phyloP scores from a whole-genome alignment of 192 early-diverging fungal genomes.

The Linnemannia schmuckeri region DNA sequence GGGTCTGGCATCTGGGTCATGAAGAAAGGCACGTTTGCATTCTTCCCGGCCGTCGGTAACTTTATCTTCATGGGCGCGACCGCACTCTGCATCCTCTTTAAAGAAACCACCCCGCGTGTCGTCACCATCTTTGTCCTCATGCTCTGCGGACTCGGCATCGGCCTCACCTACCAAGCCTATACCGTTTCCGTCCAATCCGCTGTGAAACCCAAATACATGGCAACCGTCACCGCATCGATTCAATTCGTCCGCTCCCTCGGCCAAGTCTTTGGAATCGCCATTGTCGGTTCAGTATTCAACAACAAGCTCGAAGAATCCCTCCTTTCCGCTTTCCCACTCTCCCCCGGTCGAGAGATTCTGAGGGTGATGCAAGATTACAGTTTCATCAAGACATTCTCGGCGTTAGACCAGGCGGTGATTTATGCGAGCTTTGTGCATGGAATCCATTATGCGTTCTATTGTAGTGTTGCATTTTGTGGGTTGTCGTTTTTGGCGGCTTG shows the following conservation, averaged over 20 bases:
- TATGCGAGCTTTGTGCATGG: not conserved
- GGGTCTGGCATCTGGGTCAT: conserved; percentile 60
- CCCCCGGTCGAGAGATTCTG: not conserved
- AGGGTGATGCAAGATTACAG: not conserved
- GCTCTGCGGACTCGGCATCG: conserved; percentile 63
- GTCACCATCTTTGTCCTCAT: conserved; percentile 66
- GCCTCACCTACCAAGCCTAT: conserved; percentile 63
- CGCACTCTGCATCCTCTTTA: conserved; percentile 64
- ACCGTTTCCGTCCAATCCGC: conserved; percentile 54
- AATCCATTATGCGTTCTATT: not conserved
- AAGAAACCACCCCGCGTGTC: conserved; percentile 57
- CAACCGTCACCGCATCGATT: conserved; percentile 59
- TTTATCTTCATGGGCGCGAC: conserved; percentile 61
- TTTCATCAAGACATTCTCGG: not conserved
- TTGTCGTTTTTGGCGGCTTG: conserved; percentile 2
- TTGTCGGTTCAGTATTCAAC: conserved; percentile 4
- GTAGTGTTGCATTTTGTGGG: not conserved
- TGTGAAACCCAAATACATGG: conserved; percentile 58
- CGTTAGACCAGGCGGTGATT: not conserved
- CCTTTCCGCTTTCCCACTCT: not conserved
- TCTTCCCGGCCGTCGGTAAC: conserved; percentile 63
- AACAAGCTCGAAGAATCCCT: not conserved
- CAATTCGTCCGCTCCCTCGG: conserved; percentile 62
- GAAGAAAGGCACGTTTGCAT: conserved; percentile 61
- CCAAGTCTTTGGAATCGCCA: conserved; percentile 59